Conservation (phyloP, 2,329 filamentous ascomycete genomes). For the Corinectria fuckeliana region DNA sequence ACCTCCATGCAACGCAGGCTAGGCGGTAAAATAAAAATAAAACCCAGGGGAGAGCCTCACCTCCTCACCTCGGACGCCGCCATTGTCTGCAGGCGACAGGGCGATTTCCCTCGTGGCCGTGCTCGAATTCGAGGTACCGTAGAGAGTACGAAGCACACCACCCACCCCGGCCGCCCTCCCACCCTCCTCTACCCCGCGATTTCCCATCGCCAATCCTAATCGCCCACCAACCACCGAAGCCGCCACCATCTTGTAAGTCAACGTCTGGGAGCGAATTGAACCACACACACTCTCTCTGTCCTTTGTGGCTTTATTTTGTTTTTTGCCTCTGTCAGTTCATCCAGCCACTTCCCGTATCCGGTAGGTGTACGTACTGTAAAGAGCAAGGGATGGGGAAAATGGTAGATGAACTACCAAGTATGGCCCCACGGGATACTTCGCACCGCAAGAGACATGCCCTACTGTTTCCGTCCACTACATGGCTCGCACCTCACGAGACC, state of each 20-base stretch:
- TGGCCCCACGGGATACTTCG: neutral
- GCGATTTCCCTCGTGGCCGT: constrained; percentile 17
- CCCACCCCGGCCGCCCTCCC: constrained; percentile 14
- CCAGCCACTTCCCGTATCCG: neutral
- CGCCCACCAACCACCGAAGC: constrained; percentile 11
- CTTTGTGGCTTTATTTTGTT: neutral
- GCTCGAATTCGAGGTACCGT: neutral
- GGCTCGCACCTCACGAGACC: constrained; percentile 27
- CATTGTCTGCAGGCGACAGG: neutral
- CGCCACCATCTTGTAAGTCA: constrained; percentile 22
- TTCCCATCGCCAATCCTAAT: constrained; percentile 16
- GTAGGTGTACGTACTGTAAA: neutral
- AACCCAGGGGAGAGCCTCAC: neutral
- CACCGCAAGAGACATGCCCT: constrained; percentile 1
- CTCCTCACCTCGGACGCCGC: neutral
- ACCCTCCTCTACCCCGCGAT: constrained; percentile 34
- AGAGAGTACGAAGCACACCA: neutral
- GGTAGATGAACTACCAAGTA: neutral
- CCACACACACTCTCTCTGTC: neutral
- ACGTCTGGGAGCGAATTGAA: neutral
- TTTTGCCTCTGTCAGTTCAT: constrained; percentile 7
- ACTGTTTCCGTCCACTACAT: constrained; percentile 37
- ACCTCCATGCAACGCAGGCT: neutral
- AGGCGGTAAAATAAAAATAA: constrained; percentile 7
- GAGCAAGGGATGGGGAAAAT: neutral